Evolutionary conservation across 169 alveolate species (phyloP), one percentile per base, ranked within the genome.

Genomic region (Eimeria praecox): DNA sequence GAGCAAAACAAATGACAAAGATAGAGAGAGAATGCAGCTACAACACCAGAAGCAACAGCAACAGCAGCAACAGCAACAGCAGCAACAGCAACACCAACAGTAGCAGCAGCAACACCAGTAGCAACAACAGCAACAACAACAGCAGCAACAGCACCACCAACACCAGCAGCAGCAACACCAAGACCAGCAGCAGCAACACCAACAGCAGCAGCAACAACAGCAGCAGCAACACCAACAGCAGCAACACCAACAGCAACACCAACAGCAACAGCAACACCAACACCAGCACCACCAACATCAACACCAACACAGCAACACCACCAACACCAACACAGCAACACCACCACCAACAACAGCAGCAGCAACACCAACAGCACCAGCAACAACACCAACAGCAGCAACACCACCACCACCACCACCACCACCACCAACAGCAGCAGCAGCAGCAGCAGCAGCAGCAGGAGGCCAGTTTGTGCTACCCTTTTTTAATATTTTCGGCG

Each of bases 81-180:
- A 56, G n/a, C 66, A 56, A 20, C 66, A 16, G 66, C 66, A 14
- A 18, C n/a, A 56, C 27, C 66, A 9, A 16, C 66, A 56, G 66
- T 27, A 56, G 78, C 92, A n/a, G 92, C 92, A 52, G 92, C 92
- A 85, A 9, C 78, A 56, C 38, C 92, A 52, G 54, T 80, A 85
- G 62, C 56, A 33, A 59, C 40, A 85, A 44, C 92, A 85, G 92
- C 92, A 42, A 44, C 78, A 85, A 22, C 38, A 35, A 12, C 80
- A 30, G 80, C 10, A 64, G 75, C 75, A 64, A 35, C 2, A 35
- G 75, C 75, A 64, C 12, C n/a, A n/a, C 33, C 40, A 18, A 27
- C 75, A 18, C 46, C 90, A 54, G 90, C 90, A 44, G 90, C 90
- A 20, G 71, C 56, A 16, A 9, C 90, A 27, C 46, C 90, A 24